Evolutionary conservation across 345 rosid species (phyloP), one percentile per base, ranked within the genome.

Genomic region (Salix caprea): DNA sequence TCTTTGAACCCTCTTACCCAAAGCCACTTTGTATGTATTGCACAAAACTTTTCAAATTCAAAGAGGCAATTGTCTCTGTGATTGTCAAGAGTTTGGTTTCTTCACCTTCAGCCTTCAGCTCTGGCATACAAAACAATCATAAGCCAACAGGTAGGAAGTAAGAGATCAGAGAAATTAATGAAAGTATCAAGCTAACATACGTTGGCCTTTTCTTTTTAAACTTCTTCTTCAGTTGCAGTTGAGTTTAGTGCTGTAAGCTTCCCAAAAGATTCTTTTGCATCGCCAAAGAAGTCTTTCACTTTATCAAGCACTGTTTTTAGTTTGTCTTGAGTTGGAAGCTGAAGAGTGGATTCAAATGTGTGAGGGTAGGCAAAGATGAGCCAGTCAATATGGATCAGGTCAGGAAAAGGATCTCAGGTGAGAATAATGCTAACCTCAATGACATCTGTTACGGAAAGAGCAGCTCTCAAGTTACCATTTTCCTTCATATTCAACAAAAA

Each of bases 181-280:
- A 54, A 64, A 13, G 52, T 28, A 19, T 37, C 16, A 70, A 13
- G 40, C 24, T 11, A 36, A 85, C 93, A 88, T 79, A 88, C 94
- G 1, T 92, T 89, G 83, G 93, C 81, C 76, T 92, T 90, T 75
- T 83, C 88, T 73, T 85, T 81, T 0, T 92, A 21, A 80, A 32
- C 84, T 81, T 90, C 87, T 86, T 85, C 92, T 73, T 79, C 96
- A 1, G 76, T 64, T 44, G 85, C 12, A 16, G 80, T 73, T 71
- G 89, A 69, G 77, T 85, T 85, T 54, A 90, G 74, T 0, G 92
- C 81, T 23, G 96, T 85, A 32, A 91, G 50, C 88, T 93, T 93
- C 72, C 96, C 97, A 4, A 95, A 91, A 7, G 99, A 93, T 72
- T 93, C 93, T 80, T 93, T 95, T 8, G 99, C 96, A 77, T 93